Evolutionary conservation across 345 rosid genomes (phyloP).

Genomic region (Orychophragmus violaceus): DNA sequence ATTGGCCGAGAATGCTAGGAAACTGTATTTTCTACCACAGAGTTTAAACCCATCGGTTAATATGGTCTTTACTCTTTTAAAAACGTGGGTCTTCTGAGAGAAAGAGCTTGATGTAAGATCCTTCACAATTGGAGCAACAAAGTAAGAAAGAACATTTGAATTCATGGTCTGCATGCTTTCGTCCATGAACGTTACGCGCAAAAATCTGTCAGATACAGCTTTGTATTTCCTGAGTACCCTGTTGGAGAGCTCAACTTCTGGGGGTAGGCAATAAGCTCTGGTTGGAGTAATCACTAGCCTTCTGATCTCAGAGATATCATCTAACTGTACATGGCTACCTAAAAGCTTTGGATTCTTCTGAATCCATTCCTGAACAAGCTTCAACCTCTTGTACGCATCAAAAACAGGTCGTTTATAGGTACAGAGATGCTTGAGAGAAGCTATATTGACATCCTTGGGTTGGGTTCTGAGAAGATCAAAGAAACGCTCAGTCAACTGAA

Average conservation of each 20-base stretch:
- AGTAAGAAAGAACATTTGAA: constrained; percentile 50
- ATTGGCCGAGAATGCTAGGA: constrained; percentile 89
- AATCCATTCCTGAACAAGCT: constrained; percentile 63
- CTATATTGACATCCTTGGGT: constrained; percentile 50
- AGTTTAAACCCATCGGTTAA: constrained; percentile 65
- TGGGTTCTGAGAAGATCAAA: constrained; percentile 57
- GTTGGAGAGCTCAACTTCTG: constrained; percentile 92
- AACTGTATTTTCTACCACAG: constrained; percentile 75
- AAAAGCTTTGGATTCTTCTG: constrained; percentile 49
- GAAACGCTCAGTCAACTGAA: constrained; percentile 52
- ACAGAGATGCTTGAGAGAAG: constrained; percentile 69
- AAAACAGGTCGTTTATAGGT: constrained; percentile 51
- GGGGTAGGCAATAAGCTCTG: constrained; percentile 78
- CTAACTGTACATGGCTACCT: constrained; percentile 36
- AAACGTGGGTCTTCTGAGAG: constrained; percentile 63
- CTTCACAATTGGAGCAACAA: constrained; percentile 61
- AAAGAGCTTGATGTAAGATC: constrained; percentile 42
- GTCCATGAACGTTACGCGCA: constrained; percentile 89
- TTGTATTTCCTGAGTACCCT: constrained; percentile 71
- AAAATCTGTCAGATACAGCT: constrained; percentile 56
- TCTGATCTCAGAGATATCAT: constrained; percentile 59
- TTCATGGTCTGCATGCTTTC: constrained; percentile 78
- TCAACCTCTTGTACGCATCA: constrained; percentile 54
- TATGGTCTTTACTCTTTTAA: constrained; percentile 59
- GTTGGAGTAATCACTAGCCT: constrained; percentile 78